Evolutionary conservation across 805 yeast species (phyloP), one percentile per base, ranked within the genome.

Genomic region (Pichia scutulata): DNA sequence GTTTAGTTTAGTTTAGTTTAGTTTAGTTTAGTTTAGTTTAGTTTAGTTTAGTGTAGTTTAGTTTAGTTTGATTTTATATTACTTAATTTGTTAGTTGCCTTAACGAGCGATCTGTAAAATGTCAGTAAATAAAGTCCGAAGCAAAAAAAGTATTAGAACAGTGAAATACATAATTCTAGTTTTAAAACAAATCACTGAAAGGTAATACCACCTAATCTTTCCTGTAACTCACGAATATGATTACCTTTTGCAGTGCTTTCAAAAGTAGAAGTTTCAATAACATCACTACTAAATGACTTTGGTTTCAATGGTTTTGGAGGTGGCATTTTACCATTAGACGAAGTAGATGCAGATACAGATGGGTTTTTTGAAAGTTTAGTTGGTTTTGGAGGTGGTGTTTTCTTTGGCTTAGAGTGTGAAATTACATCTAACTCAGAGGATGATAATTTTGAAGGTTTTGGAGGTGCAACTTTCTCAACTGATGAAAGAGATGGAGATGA

Each of bases 201-300:
- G 37, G 62, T 58, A 14, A 65, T n/a, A 8, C 59, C 60, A 37
- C 58, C 56, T 44, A 67, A 46, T 41, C 53, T 58, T 8, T 58
- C 53, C 43, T 67, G 70, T 26, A 67, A 47, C 36, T 67, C 70
- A 50, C 55, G 57, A 41, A 67, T 64, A 48, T 65, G 68, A 30
- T 47, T 45, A 4, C 65, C 67, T 4, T 39, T 52, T 7, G 64
- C 64, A 18, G 52, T 40, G 25, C 55, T 52, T 41, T 49, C 47
- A 16, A 47, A 54, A 14, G n/a, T 43, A 13, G 18, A n/a, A 23
- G 18, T 13, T 19, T 14, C 23, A 23, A 16, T 46, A n/a, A n/a
- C 16, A 7, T 36, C 19, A 13, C 18, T 8, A 21, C 8, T 21
- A 13, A 23, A 14, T 7, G 43, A 7, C 18, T 33, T 33, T 30